A percentile compares a stretch with the other conserved stretches of the same genome.
These are phyloP conservation scores for Fraxinus excelsior DNA, from an alignment of 257 asterid genomes.

Conservation along the genomic window DNA sequence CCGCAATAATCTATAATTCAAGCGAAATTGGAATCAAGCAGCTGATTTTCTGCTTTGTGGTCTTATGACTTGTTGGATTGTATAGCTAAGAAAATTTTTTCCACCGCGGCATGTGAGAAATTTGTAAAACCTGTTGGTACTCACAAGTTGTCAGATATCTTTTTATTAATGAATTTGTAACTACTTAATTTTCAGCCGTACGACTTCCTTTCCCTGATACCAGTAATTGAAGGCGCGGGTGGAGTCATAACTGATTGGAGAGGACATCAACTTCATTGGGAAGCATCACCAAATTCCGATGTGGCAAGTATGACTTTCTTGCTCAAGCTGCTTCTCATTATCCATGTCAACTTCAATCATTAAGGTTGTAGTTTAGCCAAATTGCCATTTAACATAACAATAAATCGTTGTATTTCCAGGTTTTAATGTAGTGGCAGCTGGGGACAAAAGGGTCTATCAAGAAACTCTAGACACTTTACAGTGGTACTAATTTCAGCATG, in stretches of 20 bases:
- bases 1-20: neutral
- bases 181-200: constrained; percentile 64
- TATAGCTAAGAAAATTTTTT: neutral
- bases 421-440: constrained; percentile 87
- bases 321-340: neutral
- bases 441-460: constrained; percentile 62
- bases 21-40: neutral
- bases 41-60: neutral
- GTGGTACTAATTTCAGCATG: constrained; percentile 41
- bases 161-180: neutral
- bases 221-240: constrained; percentile 96
- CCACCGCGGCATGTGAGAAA: constrained; percentile 27
- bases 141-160: neutral
- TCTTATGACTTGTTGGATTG: neutral
- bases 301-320: constrained; percentile 54
- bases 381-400: neutral
- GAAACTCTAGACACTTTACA: constrained; percentile 62
- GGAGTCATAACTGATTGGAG: constrained; percentile 89
- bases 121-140: neutral
- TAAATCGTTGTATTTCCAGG: constrained; percentile 43
- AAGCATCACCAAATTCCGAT: constrained; percentile 67
- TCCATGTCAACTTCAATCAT: neutral
- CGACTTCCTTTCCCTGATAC: constrained; percentile 89
- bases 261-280: constrained; percentile 74
- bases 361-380: neutral